Evolutionary conservation across 2,329 filamentous ascomycete genomes (phyloP), one percentile per base, ranked within the genome.

Genomic region (Ceratocystis harringtonii): DNA sequence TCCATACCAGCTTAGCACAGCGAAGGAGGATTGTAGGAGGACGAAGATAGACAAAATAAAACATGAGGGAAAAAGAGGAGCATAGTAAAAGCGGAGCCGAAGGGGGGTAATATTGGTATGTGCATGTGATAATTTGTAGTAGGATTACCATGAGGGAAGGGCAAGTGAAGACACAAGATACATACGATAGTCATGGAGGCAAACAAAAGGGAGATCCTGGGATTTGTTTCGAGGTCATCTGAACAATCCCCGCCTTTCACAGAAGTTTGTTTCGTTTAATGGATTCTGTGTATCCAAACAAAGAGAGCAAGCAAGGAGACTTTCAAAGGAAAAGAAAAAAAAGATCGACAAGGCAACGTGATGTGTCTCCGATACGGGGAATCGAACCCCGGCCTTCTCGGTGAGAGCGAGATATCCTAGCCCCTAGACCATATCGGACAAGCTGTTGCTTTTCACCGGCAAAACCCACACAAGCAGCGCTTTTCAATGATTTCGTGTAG

Each of bases 301-400:
- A 43, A 61, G 8, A 22, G 43, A 61, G 2, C 36, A 17, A 61
- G 25, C 28, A 15, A 5, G 12, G 12, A 19, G 1, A 32, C 25
- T 50, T 2, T n/a, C 5, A 7, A 57, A 57, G 7, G 5, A 5
- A 22, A 25, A 4, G 25, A 32, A 57, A 28, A 32, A 28, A 17
- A 17, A 25, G 10, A 25, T 12, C 7, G 17, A 19, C 15, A 19
- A 8, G 7, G n/a, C 17, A 48, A 19, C 44, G 7, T 7, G 5
- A 0, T 19, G 2, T 25, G 19, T n/a, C 66, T 70, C 69, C 68
- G 68, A 66, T 68, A 68, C 69, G 63, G 69, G 68, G 69, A 70
- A 69, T 70, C 67, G 69, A 70, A 70, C 69, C 69, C 69, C 63
- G 68, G 68, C 67, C 69, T 68, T 62, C 67, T 66, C 69, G 68